A percentile compares a stretch with the other conserved stretches of the same genome.
phyloP scores from a whole-genome alignment of 164 flowering plant species.

The Paratinospora sagittata region DNA sequence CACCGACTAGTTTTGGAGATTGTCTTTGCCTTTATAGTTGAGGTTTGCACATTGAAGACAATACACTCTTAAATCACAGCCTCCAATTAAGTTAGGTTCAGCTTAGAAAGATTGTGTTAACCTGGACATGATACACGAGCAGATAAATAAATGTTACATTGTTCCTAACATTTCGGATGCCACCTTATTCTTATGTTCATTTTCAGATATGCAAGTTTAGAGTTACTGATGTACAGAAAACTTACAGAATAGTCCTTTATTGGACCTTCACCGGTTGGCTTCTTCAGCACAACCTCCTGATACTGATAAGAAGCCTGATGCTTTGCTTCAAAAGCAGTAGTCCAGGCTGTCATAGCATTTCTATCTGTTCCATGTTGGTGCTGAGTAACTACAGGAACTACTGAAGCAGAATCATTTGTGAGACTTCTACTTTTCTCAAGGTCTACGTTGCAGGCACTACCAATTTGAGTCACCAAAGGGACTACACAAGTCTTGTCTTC shows the following conservation, averaged over 20 bases:
- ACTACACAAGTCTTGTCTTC: conserved; percentile 1
- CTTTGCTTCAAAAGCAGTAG: conserved; percentile 3
- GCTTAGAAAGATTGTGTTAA: too few species aligned
- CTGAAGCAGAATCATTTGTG: not conserved
- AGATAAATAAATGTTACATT: too few species aligned
- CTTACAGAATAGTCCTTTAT: conserved; percentile 16
- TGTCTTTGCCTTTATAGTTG: too few species aligned
- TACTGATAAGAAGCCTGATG: conserved; percentile 12
- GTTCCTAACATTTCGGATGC: too few species aligned
- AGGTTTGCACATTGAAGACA: too few species aligned
- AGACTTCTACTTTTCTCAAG: not conserved
- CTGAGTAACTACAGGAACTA: not conserved
- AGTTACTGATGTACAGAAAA: conserved; percentile 7
- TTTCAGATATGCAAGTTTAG: conserved; percentile 1
- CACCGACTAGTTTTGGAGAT: too few species aligned
- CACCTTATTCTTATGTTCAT: not conserved
- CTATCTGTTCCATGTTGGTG: not conserved
- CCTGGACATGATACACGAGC: too few species aligned
- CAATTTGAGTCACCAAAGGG: not conserved
- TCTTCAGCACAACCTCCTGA: conserved; percentile 25
- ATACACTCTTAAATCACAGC: too few species aligned
- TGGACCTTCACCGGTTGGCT: conserved; percentile 14
- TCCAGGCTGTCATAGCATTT: not conserved
- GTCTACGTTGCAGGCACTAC: not conserved
- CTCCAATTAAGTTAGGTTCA: too few species aligned